These are phyloP conservation scores for Chytriomyces sp. DNA, from an alignment of 192 early-diverging fungal species.

Conservation along the genomic window DNA sequence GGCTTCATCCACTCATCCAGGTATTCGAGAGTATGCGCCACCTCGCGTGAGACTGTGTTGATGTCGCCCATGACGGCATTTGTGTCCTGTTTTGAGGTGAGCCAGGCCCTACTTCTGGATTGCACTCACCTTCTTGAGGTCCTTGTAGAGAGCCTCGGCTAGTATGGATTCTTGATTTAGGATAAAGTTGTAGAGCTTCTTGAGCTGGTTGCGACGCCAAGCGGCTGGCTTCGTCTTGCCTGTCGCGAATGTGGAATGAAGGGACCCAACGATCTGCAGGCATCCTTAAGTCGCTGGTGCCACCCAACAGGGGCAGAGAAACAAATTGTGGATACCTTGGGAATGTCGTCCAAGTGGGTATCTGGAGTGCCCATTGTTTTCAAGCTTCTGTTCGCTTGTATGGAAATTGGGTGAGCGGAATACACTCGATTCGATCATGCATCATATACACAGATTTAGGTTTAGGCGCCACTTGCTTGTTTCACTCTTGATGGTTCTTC, in stretches of 20 bases:
- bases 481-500: no score
- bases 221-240: conserved; percentile 25
- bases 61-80: background rate
- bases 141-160: conserved; percentile 32
- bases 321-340: no score
- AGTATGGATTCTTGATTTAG: conserved; percentile 38
- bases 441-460: no score
- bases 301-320: no score
- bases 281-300: no score
- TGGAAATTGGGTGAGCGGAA: no score
- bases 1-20: conserved; percentile 45
- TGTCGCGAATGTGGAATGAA: conserved; percentile 32
- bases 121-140: conserved; percentile 11
- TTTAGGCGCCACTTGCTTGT: no score
- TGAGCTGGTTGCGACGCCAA: conserved; percentile 44
- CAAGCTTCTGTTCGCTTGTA: no score
- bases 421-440: no score
- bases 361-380: no score
- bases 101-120: background rate
- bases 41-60: conserved; percentile 31
- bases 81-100: conserved; percentile 1
- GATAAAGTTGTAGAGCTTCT: conserved; percentile 5
- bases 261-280: conserved; percentile 24
- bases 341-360: no score
- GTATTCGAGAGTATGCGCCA: conserved; percentile 37